Conservation (phyloP, 495 filamentous ascomycete genomes). For the Bathelium albidoporum region DNA sequence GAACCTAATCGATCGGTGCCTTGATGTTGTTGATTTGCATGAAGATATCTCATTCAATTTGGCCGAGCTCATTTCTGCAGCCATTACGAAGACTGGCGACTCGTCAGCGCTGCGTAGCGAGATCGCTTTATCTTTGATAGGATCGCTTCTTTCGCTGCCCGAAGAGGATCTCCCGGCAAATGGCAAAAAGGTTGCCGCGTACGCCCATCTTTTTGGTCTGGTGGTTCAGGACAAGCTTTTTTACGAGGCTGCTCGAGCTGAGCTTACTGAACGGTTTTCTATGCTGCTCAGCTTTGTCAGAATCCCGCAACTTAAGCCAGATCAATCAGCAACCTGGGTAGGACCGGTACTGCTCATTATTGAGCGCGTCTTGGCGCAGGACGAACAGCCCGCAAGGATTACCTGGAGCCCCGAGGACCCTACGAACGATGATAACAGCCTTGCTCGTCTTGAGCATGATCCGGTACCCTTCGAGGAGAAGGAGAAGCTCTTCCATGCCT, state of each 20-base stretch:
- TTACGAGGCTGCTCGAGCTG: slow-evolving; percentile 62
- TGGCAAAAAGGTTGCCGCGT: slow-evolving; percentile 82
- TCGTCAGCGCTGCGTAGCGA: slow-evolving; percentile 57
- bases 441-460: slow-evolving; percentile 40
- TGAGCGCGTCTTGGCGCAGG: slow-evolving; percentile 80
- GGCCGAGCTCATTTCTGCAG: slow-evolving; percentile 69
- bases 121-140: slow-evolving; percentile 71
- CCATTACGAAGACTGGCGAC: slow-evolving; percentile 57
- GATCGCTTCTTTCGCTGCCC: slow-evolving; percentile 76
- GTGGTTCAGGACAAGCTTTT: slow-evolving; percentile 75
- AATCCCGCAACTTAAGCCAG: slow-evolving; percentile 51
- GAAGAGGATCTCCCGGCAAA: slow-evolving; percentile 55
- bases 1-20: slow-evolving; percentile 74
- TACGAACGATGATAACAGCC: slow-evolving; percentile 39
- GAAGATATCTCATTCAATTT: slow-evolving; percentile 86
- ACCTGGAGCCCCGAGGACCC: slow-evolving; percentile 52
- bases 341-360: slow-evolving; percentile 80
- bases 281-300: slow-evolving; percentile 74
- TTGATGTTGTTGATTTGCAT: slow-evolving; percentile 82
- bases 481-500: slow-evolving; percentile 54
- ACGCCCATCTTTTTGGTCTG: slow-evolving; percentile 83
- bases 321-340: slow-evolving; percentile 83
- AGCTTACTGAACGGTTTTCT: slow-evolving; percentile 67
- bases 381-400: slow-evolving; percentile 66
- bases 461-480: slow-evolving; percentile 58